Percentiles rank a stretch among this genome's conserved stretches.
phyloP scores from a whole-genome alignment of 805 yeast species.

The Spathaspora gorwiae region DNA sequence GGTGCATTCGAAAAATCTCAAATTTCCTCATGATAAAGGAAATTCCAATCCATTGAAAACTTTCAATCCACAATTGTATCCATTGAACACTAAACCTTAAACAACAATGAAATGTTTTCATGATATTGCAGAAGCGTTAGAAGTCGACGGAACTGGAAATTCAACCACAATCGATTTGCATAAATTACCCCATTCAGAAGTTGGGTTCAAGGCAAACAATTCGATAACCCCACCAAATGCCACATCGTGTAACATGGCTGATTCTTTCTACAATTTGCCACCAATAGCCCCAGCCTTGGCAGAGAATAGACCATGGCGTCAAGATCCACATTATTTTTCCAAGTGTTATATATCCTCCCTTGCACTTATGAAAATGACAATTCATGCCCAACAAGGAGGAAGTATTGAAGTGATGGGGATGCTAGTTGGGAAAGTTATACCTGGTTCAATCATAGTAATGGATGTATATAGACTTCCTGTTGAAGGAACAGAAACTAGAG shows the following conservation, averaged over 20 bases:
- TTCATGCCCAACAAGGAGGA: conserved; percentile 82
- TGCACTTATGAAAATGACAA: conserved; percentile 70
- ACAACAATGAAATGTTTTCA: background rate
- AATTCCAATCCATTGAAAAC: too few relatives aligned
- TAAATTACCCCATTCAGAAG: background rate
- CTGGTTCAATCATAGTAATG: conserved; percentile 56
- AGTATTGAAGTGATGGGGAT: conserved; percentile 93
- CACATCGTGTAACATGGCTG: background rate
- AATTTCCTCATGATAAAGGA: too few relatives aligned
- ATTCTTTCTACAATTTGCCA: conserved; percentile 6
- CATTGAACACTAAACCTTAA: background rate
- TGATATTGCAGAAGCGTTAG: background rate
- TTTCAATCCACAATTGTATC: background rate
- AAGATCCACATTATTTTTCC: conserved; percentile 56
- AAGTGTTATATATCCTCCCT: conserved; percentile 62
- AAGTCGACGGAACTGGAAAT: background rate
- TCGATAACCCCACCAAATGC: background rate
- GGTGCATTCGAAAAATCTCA: too few relatives aligned
- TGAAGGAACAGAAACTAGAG: conserved; percentile 93
- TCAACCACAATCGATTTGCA: background rate
- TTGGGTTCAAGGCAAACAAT: background rate
- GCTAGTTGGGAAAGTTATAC: conserved; percentile 72
- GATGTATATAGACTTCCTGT: conserved; percentile 89
- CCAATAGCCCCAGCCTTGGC: conserved; percentile 2
- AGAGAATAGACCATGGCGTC: conserved; percentile 47